Base-by-base conservation (phyloP, 2,329 filamentous ascomycete genomes). In the Botrytis squamosa region DNA sequence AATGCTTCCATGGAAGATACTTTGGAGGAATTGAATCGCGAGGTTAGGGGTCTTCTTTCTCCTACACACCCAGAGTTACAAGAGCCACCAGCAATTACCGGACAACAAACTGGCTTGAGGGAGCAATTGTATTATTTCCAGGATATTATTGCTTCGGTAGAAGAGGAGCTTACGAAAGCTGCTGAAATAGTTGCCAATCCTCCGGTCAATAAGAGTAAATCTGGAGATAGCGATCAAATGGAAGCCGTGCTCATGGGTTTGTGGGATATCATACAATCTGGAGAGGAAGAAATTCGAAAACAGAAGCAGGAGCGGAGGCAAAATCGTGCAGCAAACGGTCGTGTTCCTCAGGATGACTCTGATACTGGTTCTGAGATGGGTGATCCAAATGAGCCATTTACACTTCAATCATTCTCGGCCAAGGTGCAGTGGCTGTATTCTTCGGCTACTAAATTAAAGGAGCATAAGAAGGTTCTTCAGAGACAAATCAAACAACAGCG, bases 401-500 rank as follows among this genome's bases (percentile, higher is more conserved):
- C 91, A 2, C 84, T 97, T 6, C 85, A 88, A 36, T 93, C 91
- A 33, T 97, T 98, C 81, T 91, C 90, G 25, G 85, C 88, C 14
- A 93, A 93, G 79, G 90, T 98, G 0, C 91, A 94, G 79, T 92
- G 90, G 84, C 85, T 98, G 7, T 93, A 94, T 80, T 86, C 87
- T 59, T 92, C 93, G 74, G 89, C 93, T n/a, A 92, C 91, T 29
- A 89, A 89, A 33, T 85, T 98, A 52, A 91, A 93, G 75, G 93
- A 97, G 78, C 95, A 98, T 81, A 97, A 97, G 81, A 89, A 90
- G 67, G 95, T 97, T 36, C 87, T 98, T 14, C 92, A 95, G 79
- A 90, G 94, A 62, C 95, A 98, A 82, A 95, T 98, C 79, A 95
- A 97, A 84, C 95, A 98, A 81, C 95, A 98, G 83, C 92, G 95